A percentile compares a stretch with the other conserved stretches of the same genome.
Evolutionary conservation across 495 filamentous ascomycete genomes (phyloP).

Genomic region (Jackrogersella multiformis): DNA sequence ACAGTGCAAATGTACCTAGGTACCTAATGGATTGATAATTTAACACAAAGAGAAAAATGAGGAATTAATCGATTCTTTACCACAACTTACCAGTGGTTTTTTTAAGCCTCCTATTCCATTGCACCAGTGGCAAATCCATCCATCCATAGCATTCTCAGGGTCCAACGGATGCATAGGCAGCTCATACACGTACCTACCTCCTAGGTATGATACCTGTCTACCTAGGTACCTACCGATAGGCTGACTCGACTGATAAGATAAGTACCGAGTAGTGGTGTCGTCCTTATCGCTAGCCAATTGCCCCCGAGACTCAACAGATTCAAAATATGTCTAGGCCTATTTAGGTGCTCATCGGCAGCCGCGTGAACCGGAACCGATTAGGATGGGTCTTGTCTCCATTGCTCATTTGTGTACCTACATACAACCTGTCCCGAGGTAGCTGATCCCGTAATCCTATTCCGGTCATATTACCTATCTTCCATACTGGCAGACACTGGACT

Average conservation of each 20-base stretch:
- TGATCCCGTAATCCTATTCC: conserved; percentile 7
- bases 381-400: conserved; percentile 12
- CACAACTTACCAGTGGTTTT: background rate
- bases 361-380: conserved; percentile 41
- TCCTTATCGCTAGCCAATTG: conserved; percentile 39
- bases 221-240: conserved; percentile 1
- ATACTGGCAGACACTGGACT: too few relatives aligned
- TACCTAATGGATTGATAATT: background rate
- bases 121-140: conserved; percentile 4
- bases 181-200: conserved; percentile 28
- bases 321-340: conserved; percentile 25
- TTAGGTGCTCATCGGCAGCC: conserved; percentile 41
- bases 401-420: conserved; percentile 9
- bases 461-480: conserved; percentile 5
- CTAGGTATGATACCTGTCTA: too few relatives aligned
- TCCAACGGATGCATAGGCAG: conserved; percentile 34
- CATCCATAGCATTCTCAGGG: conserved; percentile 31
- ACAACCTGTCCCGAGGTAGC: background rate
- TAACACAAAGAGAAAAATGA: background rate
- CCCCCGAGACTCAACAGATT: conserved; percentile 27
- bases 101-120: too few relatives aligned
- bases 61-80: background rate
- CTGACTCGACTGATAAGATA: conserved; percentile 28
- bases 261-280: conserved; percentile 8
- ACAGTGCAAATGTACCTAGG: background rate